Conservation (phyloP, 202 grass and related monocot genomes). For the Setaria viridis region DNA sequence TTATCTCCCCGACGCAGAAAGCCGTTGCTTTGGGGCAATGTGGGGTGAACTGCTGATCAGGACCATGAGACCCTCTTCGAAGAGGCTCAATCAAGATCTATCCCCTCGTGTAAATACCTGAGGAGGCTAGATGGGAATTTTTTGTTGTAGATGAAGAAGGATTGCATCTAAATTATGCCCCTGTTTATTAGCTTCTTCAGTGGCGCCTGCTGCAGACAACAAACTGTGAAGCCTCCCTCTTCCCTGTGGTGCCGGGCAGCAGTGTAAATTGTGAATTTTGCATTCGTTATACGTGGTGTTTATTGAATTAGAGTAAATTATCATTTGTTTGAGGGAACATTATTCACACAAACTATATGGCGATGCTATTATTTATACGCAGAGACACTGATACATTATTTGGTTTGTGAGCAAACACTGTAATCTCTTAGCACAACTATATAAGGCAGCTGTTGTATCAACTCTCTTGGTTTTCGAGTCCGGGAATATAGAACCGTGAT, state of each 20-base stretch:
- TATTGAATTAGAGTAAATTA: slow-evolving; percentile 61
- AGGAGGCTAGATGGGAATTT: slow-evolving; percentile 61
- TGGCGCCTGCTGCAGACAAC: background rate
- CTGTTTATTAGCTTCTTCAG: slow-evolving; percentile 40
- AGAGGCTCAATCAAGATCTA: slow-evolving; percentile 45
- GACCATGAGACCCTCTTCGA: background rate
- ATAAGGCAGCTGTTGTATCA: slow-evolving; percentile 30
- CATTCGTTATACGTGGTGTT: slow-evolving; percentile 35
- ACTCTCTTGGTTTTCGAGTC: background rate
- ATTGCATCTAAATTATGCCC: slow-evolving; percentile 49
- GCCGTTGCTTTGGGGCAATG: slow-evolving; percentile 73
- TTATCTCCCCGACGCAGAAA: slow-evolving; percentile 75
- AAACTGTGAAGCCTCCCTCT: no score
- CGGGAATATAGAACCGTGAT: background rate
- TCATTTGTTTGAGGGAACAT: slow-evolving; percentile 47
- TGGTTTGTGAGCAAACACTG: slow-evolving; percentile 39
- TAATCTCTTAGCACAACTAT: slow-evolving; percentile 34
- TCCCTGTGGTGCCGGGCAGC: background rate
- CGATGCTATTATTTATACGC: slow-evolving; percentile 36
- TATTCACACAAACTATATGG: slow-evolving; percentile 34
- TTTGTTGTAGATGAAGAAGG: slow-evolving; percentile 62
- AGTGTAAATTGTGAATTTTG: slow-evolving; percentile 50
- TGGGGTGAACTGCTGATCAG: slow-evolving; percentile 85
- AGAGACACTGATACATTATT: slow-evolving; percentile 45
- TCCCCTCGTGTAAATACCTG: slow-evolving; percentile 41